A percentile compares a stretch with the other conserved stretches of the same genome.
Evolutionary conservation across 495 filamentous ascomycete species (phyloP).

Genomic region (Aspergillus heteromorphus): DNA sequence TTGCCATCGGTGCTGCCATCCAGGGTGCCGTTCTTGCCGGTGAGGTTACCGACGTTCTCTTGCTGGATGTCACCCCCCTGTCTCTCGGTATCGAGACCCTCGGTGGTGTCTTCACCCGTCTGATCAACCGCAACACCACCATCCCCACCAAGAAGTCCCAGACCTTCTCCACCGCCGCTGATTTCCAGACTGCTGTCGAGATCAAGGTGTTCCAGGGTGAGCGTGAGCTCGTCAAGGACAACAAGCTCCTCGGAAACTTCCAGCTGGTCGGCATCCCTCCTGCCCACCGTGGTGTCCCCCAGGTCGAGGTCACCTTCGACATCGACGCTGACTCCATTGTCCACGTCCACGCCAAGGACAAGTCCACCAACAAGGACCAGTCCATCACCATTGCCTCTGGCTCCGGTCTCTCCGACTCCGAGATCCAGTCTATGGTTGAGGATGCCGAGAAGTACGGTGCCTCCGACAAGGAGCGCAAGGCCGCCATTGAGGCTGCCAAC

Average conservation of each 20-base stretch:
- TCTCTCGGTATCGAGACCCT: slow-evolving; percentile 99
- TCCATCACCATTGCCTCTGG: slow-evolving; percentile 98
- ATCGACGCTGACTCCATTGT: slow-evolving; percentile 99
- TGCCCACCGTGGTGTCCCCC: slow-evolving; percentile 94
- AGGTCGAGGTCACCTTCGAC: slow-evolving; percentile 98
- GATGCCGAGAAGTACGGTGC: slow-evolving; percentile 97
- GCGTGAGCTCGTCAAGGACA: slow-evolving; percentile 98
- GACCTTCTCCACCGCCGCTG: slow-evolving; percentile 95
- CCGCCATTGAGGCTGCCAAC: slow-evolving; percentile 91
- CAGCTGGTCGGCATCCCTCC: slow-evolving; percentile 97
- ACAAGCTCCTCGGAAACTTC: slow-evolving; percentile 99
- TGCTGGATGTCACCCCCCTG: slow-evolving; percentile 94
- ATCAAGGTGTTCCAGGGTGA: slow-evolving; percentile 99
- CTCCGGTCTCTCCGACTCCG: slow-evolving; percentile 89
- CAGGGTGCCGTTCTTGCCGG: slow-evolving; percentile 96
- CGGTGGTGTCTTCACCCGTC: slow-evolving; percentile 96
- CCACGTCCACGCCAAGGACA: slow-evolving; percentile 98
- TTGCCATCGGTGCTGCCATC: slow-evolving; percentile 96
- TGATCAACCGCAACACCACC: slow-evolving; percentile 99
- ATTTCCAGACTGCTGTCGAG: slow-evolving; percentile 99
- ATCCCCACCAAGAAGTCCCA: slow-evolving; percentile 99
- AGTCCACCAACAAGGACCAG: slow-evolving; percentile 99
- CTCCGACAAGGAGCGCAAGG: slow-evolving; percentile 93
- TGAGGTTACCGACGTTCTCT: slow-evolving; percentile 92
- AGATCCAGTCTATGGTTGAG: slow-evolving; percentile 95